Percentiles rank a stretch among this genome's conserved stretches.
These are phyloP conservation scores for Teratosphaeria gauchensis DNA, from an alignment of 2,329 filamentous ascomycete genomes.

Conservation along the genomic window DNA sequence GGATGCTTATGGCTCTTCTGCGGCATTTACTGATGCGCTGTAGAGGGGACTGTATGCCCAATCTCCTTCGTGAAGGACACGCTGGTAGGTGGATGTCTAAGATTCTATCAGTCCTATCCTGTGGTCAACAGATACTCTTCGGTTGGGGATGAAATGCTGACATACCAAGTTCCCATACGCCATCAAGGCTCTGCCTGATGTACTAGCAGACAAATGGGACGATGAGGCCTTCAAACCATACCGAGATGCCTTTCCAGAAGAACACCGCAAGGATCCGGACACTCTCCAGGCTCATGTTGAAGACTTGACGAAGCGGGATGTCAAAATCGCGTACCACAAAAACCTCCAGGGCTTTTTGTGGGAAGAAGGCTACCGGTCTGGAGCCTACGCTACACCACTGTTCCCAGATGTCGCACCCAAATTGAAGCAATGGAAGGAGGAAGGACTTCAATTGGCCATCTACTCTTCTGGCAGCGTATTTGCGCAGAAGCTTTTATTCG, in stretches of 20 bases:
- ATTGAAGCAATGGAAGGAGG: conserved; percentile 43
- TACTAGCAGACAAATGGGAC: conserved; percentile 59
- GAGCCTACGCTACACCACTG: conserved; percentile 60
- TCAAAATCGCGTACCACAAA: conserved; percentile 71
- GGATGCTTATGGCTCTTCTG: conserved; percentile 3
- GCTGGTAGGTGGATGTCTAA: conserved; percentile 49
- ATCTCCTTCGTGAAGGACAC: conserved; percentile 79
- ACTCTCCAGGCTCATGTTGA: conserved; percentile 57
- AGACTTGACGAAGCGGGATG: conserved; percentile 60
- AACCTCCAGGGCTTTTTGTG: conserved; percentile 71
- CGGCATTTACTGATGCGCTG: conserved; percentile 2
- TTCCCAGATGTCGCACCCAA: conserved; percentile 61
- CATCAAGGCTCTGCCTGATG: conserved; percentile 53
- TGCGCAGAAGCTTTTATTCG: conserved; percentile 72
- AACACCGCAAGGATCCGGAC: conserved; percentile 49
- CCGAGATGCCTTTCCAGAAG: conserved; percentile 59
- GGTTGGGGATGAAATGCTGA: background rate
- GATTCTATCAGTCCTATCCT: background rate
- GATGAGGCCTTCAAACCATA: conserved; percentile 55
- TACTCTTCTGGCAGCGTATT: conserved; percentile 74
- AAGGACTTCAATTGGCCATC: conserved; percentile 54
- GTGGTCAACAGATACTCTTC: background rate
- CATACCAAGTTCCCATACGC: conserved; percentile 61
- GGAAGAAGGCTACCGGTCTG: conserved; percentile 61
- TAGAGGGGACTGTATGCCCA: conserved; percentile 74